Percentiles rank a stretch among this genome's conserved stretches.
These are phyloP conservation scores for Turritis glabra DNA, from an alignment of 345 rosid species.

Conservation along the genomic window DNA sequence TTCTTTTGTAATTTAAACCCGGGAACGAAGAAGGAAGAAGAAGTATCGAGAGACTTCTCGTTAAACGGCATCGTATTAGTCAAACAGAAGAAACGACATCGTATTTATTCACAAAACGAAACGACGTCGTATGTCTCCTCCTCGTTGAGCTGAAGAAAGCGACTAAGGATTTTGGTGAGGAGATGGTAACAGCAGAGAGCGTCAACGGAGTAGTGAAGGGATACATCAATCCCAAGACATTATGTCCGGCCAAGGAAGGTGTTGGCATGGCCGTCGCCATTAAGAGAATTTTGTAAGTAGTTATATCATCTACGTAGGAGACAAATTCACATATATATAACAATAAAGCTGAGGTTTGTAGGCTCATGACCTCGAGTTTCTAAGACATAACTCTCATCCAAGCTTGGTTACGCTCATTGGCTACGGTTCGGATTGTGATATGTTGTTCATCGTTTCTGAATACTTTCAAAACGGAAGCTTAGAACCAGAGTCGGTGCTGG, in stretches of 20 bases:
- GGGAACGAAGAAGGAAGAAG: constrained; percentile 8
- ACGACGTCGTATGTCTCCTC: no score
- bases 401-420: constrained; percentile 10
- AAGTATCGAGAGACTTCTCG: constrained; percentile 4
- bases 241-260: not conserved
- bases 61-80: not conserved
- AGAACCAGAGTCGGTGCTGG: no score
- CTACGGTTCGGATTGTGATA: not conserved
- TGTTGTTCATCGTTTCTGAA: not conserved
- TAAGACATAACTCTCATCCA: not conserved
- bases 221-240: constrained; percentile 2
- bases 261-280: not conserved
- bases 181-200: not conserved
- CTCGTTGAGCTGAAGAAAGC: not conserved
- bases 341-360: not conserved
- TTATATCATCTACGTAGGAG: no score
- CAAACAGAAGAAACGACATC: no score
- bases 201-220: not conserved
- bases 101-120: no score
- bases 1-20: constrained; percentile 7
- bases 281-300: not conserved
- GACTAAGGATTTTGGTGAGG: not conserved
- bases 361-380: not conserved
- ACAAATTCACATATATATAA: no score
- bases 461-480: constrained; percentile 12